Conservation (phyloP, 139 green algal genomes). For the Chlamydomonas sp. region DNA sequence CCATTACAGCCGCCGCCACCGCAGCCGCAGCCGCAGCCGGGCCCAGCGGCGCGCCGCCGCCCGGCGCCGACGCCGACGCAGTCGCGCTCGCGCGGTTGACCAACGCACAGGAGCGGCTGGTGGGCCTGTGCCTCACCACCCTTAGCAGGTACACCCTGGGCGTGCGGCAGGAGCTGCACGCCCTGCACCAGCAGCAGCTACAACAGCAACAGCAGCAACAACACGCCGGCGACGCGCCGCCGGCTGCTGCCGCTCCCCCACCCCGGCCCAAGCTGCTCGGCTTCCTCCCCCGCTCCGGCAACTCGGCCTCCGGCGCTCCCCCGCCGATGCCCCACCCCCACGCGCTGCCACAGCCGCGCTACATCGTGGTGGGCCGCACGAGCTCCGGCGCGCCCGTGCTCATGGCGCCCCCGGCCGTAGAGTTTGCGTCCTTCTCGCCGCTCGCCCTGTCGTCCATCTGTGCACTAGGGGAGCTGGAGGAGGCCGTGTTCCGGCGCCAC, state of each 20-base stretch:
- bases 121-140: constrained; percentile 74
- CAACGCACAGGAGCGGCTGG: constrained; percentile 51
- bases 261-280: background rate
- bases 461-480: constrained; percentile 71
- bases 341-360: constrained; percentile 15
- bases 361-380: constrained; percentile 48
- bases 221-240: background rate
- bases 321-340: background rate
- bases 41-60: background rate
- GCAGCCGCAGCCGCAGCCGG: too few species aligned
- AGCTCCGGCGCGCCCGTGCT: constrained; percentile 47
- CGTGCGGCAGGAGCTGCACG: constrained; percentile 23
- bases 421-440: constrained; percentile 74
- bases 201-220: background rate
- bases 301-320: background rate
- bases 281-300: constrained; percentile 16
- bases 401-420: constrained; percentile 61
- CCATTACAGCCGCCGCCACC: background rate
- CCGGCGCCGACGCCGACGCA: constrained; percentile 12
- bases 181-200: background rate
- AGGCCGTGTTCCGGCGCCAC: constrained; percentile 73
- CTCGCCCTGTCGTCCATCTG: constrained; percentile 77
- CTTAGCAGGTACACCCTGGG: constrained; percentile 56
- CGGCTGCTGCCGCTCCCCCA: background rate
- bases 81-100: constrained; percentile 4